Percentiles rank a stretch among this genome's conserved stretches.
phyloP scores from a whole-genome alignment of 495 filamentous ascomycete genomes.

The Penicillium pancosmium region DNA sequence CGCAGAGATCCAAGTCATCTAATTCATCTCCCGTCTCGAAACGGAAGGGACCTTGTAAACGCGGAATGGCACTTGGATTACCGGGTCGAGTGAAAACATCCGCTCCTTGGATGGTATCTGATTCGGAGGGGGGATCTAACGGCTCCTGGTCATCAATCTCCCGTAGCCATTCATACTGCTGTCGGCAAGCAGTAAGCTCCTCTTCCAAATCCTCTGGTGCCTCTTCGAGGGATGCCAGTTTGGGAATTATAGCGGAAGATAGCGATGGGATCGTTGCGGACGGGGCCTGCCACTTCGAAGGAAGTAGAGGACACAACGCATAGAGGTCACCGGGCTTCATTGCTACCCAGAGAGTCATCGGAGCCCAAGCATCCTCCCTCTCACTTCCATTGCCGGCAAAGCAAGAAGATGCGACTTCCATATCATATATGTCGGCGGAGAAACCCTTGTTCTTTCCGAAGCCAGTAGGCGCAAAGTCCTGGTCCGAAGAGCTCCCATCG shows the following conservation, averaged over 20 bases:
- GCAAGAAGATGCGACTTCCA: constrained; percentile 84
- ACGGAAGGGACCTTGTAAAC: constrained; percentile 83
- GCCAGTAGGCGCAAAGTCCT: constrained; percentile 72
- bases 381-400: constrained; percentile 69
- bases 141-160: constrained; percentile 82
- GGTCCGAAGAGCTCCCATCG: constrained; percentile 72
- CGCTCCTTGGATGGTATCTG: constrained; percentile 48
- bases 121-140: constrained; percentile 25
- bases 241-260: constrained; percentile 71
- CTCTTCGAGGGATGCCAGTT: constrained; percentile 61
- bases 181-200: constrained; percentile 46
- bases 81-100: constrained; percentile 73
- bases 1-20: constrained; percentile 69
- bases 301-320: constrained; percentile 84
- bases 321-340: constrained; percentile 90
- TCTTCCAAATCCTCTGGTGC: constrained; percentile 59
- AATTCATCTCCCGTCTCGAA: constrained; percentile 64
- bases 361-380: constrained; percentile 77
- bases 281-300: constrained; percentile 78
- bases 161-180: constrained; percentile 80
- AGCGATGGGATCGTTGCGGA: constrained; percentile 74
- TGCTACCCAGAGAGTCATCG: constrained; percentile 90
- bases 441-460: constrained; percentile 76
- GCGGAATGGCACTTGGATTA: constrained; percentile 72
- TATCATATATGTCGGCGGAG: constrained; percentile 79